Base-by-base conservation (phyloP, 2,329 filamentous ascomycete species). In the Rachicladosporium sp. region DNA sequence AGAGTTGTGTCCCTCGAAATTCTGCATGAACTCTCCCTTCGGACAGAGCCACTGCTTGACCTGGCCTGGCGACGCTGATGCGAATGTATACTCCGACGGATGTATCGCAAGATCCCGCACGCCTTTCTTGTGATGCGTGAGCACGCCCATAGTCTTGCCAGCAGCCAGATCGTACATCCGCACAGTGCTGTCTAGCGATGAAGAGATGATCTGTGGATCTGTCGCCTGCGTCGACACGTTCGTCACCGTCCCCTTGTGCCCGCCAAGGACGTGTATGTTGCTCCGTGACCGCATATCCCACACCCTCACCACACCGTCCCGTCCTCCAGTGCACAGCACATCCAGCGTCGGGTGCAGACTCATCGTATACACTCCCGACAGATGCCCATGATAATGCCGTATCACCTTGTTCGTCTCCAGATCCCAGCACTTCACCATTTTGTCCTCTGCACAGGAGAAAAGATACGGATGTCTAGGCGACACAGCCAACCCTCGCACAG, bases 391-490 rank as follows among this genome's bases (percentile, higher is more conserved):
- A 61, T 96, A 98, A 60, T 98, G 91, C 31, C 89, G 77, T 56
- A 96, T 95, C 44, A 98, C 91, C 63, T 95, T 95, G 68, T 98
- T 98, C n/a, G 89, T 95, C 63, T 98, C 91, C 49, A 98, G 67
- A 66, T 98, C 91, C 91, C 91, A 98, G 66, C 91, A 98, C 65
- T 98, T 98, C 46, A 98, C 91, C 88, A 95, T 95, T 69, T 98
- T 98, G 61, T 98, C 91, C 63, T 98, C 91, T 43, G 86, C 93
- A 56, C 91, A 98, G 8, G 87, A 94, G 63, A 98, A 98, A 7
- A 98, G 73, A 57, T 98, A 98, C 0, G 91, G 93, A 64, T 98
- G 91, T 35, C 91, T 72, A 10, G 88, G 84, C 13, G 86, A 94
- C 6, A 98, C 85, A 0, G 89, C 91, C 35, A 98, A 72, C 2